These are phyloP conservation scores for Populus hybrid DNA, from an alignment of 441 rosid genomes.

Conservation along the genomic window DNA sequence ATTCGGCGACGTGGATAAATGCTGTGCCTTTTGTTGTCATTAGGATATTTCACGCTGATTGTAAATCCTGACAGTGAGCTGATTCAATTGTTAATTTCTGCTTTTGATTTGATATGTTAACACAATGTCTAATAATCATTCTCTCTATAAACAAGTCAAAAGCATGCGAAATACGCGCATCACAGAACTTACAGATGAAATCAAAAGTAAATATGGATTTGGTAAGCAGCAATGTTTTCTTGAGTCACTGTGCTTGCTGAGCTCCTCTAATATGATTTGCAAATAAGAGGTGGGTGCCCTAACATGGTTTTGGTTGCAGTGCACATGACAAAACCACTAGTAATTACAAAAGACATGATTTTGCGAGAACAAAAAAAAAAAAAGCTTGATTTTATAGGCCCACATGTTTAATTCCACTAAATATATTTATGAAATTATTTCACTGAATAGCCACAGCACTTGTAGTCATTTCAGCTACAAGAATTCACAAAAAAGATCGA, in stretches of 20 bases:
- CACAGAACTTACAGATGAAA: no score
- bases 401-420: neutral
- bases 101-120: neutral
- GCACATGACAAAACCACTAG: neutral
- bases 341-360: neutral
- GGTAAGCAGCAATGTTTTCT: neutral
- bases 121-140: no score
- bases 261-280: neutral
- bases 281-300: neutral
- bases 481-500: neutral
- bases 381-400: neutral
- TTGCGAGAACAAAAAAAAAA: neutral
- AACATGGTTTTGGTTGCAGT: neutral
- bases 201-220: neutral
- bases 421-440: neutral
- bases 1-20: no score
- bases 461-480: neutral
- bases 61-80: no score
- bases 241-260: neutral
- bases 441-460: neutral
- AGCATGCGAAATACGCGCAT: no score
- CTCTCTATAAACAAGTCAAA: no score
- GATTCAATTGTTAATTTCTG: neutral
- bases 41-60: no score
- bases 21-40: no score